Evolutionary conservation across 495 filamentous ascomycete genomes (phyloP), one percentile per base, ranked within the genome.

Genomic region (Lophiostoma macrostomum): DNA sequence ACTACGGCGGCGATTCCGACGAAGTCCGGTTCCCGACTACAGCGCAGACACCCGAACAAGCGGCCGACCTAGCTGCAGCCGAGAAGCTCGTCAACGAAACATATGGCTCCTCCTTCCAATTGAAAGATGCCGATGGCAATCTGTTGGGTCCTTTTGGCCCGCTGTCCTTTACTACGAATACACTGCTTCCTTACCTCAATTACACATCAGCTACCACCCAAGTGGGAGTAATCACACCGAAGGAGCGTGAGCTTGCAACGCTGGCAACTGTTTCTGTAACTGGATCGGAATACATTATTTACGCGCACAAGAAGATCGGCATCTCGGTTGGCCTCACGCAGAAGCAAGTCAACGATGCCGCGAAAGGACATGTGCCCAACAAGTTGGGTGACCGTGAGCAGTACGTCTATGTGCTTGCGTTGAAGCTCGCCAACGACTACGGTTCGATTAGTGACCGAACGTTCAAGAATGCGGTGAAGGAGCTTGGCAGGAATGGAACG

Each of bases 271-370:
- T 2, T 29, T 8, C 43, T 18, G 27, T 32, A 2, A 46, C 43
- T 13, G 16, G 22, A 8, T 16, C 11, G 10, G 27, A 31, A 14
- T 46, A 46, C 28, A 32, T 46, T 3, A 2, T 32, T 8, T 46
- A 46, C n/a, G 43, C 43, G 24, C 43, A 46, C 14, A 46, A 46
- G 28, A 7, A 29, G 6, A 46, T 46, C 8, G 43, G 6, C 8
- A 16, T 46, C 2, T 7, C 43, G 7, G 43, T 46, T 3, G 43
- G 43, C 4, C 28, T 46, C 14, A 46, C 25, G 43, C 8, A 10
- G n/a, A 20, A 46, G 5, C 43, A 46, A 16, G 43, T 22, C 3
- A 14, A 46, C 2, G 43, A 8, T 10, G 43, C 43, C n/a, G n/a
- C 10, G 4, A 18, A 4, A 6, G 43, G 43, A 11, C 19, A 8